phyloP scores from a whole-genome alignment of 1,284 basidiomycete species.

The Ustilago lituana region DNA sequence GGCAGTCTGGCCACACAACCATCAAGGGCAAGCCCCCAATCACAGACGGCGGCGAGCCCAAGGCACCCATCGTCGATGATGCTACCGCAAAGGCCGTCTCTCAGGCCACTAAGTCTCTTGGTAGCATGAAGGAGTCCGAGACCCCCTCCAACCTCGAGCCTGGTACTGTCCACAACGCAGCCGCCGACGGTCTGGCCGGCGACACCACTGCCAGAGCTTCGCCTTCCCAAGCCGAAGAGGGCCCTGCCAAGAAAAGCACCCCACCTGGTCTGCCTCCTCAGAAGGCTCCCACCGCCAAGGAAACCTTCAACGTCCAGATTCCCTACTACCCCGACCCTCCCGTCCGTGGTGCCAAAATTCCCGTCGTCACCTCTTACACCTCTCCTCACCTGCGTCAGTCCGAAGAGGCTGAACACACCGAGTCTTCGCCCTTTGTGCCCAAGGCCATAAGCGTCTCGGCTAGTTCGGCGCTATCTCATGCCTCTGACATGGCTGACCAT shows the following conservation, averaged over 20 bases:
- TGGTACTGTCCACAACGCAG: constrained; percentile 50
- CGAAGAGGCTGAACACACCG: constrained; percentile 7
- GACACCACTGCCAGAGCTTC: constrained; percentile 39
- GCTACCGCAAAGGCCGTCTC: constrained; percentile 40
- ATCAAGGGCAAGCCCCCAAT: constrained; percentile 24
- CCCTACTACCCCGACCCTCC: constrained; percentile 55
- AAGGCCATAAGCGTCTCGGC: constrained; percentile 50
- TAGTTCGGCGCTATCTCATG: constrained; percentile 45
- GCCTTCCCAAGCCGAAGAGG: constrained; percentile 27
- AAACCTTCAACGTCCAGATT: constrained; percentile 58
- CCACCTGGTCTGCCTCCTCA: constrained; percentile 55
- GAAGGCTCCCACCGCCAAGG: constrained; percentile 41
- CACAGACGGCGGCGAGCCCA: constrained; percentile 3
- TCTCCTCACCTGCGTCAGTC: constrained; percentile 36
- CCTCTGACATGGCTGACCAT: constrained; percentile 33
- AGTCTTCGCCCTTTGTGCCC: constrained; percentile 29
- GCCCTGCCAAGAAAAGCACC: constrained; percentile 39
- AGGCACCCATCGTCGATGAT: constrained; percentile 34
- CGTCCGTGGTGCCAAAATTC: constrained; percentile 45
- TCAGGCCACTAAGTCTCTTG: constrained; percentile 35
- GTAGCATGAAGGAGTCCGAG: constrained; percentile 46
- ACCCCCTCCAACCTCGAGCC: constrained; percentile 50
- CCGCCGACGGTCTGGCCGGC: constrained; percentile 40
- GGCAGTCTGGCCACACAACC: constrained; percentile 21
- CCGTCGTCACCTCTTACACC: constrained; percentile 55